phyloP scores from a whole-genome alignment of 2,329 filamentous ascomycete genomes.

The Zasmidium cellare region DNA sequence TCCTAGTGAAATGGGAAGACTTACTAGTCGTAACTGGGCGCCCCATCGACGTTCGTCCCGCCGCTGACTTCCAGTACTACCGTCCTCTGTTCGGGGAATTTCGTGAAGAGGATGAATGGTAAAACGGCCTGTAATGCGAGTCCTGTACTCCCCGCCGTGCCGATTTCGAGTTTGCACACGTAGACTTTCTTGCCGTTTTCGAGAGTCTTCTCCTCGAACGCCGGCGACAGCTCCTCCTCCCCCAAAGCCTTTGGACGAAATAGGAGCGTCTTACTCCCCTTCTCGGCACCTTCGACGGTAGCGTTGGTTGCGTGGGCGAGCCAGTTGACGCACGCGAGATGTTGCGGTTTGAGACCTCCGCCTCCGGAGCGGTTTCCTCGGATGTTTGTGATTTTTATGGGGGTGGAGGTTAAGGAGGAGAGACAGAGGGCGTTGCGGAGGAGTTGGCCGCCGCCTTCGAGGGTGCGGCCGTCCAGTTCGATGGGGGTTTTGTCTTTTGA shows the following conservation, averaged over 20 bases:
- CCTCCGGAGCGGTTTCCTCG: constrained; percentile 54
- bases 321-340: constrained; percentile 56
- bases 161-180: constrained; percentile 44
- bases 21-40: constrained; percentile 57
- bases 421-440: constrained; percentile 58
- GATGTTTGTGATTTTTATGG: constrained; percentile 55
- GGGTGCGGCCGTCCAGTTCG: constrained; percentile 51
- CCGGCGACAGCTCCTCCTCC: constrained; percentile 15
- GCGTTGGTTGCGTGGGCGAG: constrained; percentile 53
- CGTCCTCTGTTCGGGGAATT: constrained; percentile 17
- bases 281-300: constrained; percentile 39
- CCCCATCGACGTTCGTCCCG: constrained; percentile 58
- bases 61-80: constrained; percentile 51
- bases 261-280: constrained; percentile 44
- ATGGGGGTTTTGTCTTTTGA: background rate
- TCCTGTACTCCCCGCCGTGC: constrained; percentile 55
- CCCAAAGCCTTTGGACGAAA: constrained; percentile 39
- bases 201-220: constrained; percentile 19
- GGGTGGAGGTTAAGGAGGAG: constrained; percentile 52
- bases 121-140: constrained; percentile 61
- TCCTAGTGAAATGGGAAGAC: background rate
- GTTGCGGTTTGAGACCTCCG: constrained; percentile 59
- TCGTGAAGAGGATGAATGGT: constrained; percentile 55
- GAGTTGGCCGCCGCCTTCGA: constrained; percentile 64
- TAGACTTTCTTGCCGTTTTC: constrained; percentile 21